Base-by-base conservation (phyloP, 2,329 filamentous ascomycete species). In the Aureobasidium sp. region DNA sequence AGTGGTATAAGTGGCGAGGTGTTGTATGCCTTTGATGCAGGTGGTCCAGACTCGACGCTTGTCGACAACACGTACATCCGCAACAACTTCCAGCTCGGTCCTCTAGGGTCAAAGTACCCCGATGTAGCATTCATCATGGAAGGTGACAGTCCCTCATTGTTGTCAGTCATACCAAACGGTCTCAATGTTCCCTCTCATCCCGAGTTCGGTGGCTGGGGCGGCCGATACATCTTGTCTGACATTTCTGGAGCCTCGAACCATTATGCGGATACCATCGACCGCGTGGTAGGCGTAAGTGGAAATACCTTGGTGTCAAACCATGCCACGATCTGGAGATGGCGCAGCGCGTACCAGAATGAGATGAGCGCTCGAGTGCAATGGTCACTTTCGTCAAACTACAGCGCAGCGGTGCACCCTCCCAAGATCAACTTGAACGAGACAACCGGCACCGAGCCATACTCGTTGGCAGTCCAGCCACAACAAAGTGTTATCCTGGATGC, bases 261-360 rank as follows among this genome's bases (percentile, higher is more conserved):
- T 47, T 76, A 74, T 63, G 70, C 70, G 52, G 75, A 77, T 62
- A 70, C 73, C 0, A 70, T 71, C 0, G 75, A 77, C 36, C 67
- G 68, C 17, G 74, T 76, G 6, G 66, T 68, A 14, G 75, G 73
- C 8, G 58, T 69, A 9, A 71, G 72, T 31, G 71, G 72, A 20
- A 67, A 66, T 31, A 73, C 67, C 1, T 70, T 74, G 61, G 73
- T 72, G 14, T 75, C 72, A 12, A 81, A 78, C 53, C 76, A 81
- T 25, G 79, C 79, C 2, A 80, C 78, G 0, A 78, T 82, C 36
- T 82, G 81, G 80, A 72, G 80, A n/a, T 83, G 80, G 81, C 69
- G 80, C 15, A 71, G 77, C 58, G 78, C 80, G 0, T 82, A 78
- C 62, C 79, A 82, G 68, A 77, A 78, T 52, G 79, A 82, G 61